Conservation (phyloP, 2,329 filamentous ascomycete genomes). For the Stachybotrys chlorohalonatus region DNA sequence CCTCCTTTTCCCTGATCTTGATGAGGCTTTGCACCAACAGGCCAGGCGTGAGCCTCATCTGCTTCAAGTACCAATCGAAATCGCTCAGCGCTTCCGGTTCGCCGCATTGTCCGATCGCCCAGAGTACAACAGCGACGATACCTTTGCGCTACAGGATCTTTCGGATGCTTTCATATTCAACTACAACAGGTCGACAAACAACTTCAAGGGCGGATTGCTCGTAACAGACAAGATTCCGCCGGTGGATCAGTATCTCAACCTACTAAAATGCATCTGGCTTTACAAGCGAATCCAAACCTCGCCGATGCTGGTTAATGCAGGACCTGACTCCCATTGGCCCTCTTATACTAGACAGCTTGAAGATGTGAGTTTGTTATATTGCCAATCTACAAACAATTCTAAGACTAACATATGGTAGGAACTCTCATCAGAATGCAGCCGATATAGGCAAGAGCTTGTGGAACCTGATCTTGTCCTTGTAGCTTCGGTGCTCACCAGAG, state of each 20-base stretch:
- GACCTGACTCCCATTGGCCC: constrained; percentile 22
- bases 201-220: constrained; percentile 14
- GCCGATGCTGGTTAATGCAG: constrained; percentile 4
- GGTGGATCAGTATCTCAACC: constrained; percentile 18
- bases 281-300: constrained; percentile 11
- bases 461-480: constrained; percentile 11
- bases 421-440: constrained; percentile 14
- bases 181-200: constrained; percentile 14
- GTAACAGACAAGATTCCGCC: constrained; percentile 14
- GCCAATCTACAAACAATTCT: background rate
- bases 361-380: constrained; percentile 12
- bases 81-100: constrained; percentile 14
- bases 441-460: constrained; percentile 17
- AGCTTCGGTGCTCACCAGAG: constrained; percentile 7
- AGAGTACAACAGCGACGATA: constrained; percentile 9
- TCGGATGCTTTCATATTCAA: constrained; percentile 22
- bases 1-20: constrained; percentile 15
- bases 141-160: constrained; percentile 15
- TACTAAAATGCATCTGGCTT: constrained; percentile 24
- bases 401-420: constrained; percentile 10
- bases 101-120: constrained; percentile 11
- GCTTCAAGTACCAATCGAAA: constrained; percentile 10
- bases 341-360: constrained; percentile 21
- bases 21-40: constrained; percentile 12
- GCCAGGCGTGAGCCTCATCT: constrained; percentile 6